Base-by-base conservation (phyloP, 768 basidiomycete species). In the Solioccasus polychromus region DNA sequence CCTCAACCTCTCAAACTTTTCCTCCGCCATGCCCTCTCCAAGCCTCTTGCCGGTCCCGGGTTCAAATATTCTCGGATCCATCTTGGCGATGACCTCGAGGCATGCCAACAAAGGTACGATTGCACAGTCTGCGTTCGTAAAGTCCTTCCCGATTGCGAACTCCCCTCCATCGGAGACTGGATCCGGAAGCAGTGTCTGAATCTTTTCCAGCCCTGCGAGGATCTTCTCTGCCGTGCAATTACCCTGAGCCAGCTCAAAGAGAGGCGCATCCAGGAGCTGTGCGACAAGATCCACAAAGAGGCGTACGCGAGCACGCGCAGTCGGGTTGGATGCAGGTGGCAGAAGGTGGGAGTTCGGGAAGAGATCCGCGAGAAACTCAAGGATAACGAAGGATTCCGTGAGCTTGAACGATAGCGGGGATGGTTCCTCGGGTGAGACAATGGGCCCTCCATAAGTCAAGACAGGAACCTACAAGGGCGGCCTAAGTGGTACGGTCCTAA, bases 331-430 rank as follows among this genome's bases (percentile, higher is more conserved):
- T 1, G 11, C 17, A 1, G 53, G 52, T 3, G 83, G 83, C 8
- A 80, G 73, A 39, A 83, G 68, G 25, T 39, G 20, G 2, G 74
- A 68, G 26, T 68, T 53, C 1, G 75, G 74, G 58, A 68, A 76
- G 30, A 84, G 59, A 54, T 85, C 83, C 9, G 80, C 81, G 44
- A 85, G 58, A 63, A 86, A 79, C 59, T 85, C 80, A 46, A 85
- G 68, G 48, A 85, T 74, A 18, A 84, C 71, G 29, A 73, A 71
- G 2, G 82, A 85, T 54, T 86, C 84, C 10, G 80, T 73, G 55
- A 85, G 54, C 62, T 84, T 85, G 44, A 66, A 55, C 4, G 81
- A 80, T 20, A 76, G 75, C 0, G 77, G 70, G 4, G 81, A 81
- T 0, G 85, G 83, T 7, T 71, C 58, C 40, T 77, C 75, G 0